Percentiles rank a stretch among this genome's conserved stretches.
Conservation (phyloP, 176 grass and related monocot species). For the Melocanna baccifera region DNA sequence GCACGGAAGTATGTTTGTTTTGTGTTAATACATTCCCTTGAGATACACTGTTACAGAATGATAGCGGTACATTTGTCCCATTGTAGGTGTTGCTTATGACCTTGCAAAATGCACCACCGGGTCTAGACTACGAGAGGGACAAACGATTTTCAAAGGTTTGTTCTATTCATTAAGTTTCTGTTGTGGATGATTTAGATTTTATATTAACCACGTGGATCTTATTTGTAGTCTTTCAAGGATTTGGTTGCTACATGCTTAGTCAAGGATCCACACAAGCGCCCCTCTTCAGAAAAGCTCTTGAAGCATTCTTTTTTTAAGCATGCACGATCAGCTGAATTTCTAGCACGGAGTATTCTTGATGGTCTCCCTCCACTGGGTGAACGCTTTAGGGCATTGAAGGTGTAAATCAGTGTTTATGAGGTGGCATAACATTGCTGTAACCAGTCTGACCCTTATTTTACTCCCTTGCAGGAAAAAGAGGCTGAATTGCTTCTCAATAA, state of each 20-base stretch:
- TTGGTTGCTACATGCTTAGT: slow-evolving; percentile 90
- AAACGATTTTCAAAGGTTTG: slow-evolving; percentile 91
- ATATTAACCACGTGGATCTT: slow-evolving; percentile 27
- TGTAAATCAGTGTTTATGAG: slow-evolving; percentile 26
- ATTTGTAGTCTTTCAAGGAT: slow-evolving; percentile 80
- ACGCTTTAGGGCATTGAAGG: slow-evolving; percentile 77
- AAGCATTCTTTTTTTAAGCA: slow-evolving; percentile 98
- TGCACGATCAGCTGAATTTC: slow-evolving; percentile 61
- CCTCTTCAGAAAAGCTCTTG: slow-evolving; percentile 82
- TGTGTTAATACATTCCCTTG: not conserved
- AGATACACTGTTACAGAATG: slow-evolving; percentile 8
- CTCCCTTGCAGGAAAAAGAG: slow-evolving; percentile 69
- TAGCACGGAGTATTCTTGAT: slow-evolving; percentile 66
- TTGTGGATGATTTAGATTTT: not conserved
- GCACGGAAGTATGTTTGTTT: slow-evolving; percentile 16
- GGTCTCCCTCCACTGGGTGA: slow-evolving; percentile 78
- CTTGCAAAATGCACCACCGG: slow-evolving; percentile 95
- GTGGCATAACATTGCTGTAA: slow-evolving; percentile 20
- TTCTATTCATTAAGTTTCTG: slow-evolving; percentile 8
- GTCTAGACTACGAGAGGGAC: slow-evolving; percentile 93
- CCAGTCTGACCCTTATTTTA: slow-evolving; percentile 33
- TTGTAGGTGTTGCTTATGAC: slow-evolving; percentile 95
- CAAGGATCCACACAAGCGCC: slow-evolving; percentile 92
- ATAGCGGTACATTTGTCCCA: slow-evolving; percentile 20
- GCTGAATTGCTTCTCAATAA: slow-evolving; percentile 70